Evolutionary conservation across 345 rosid species (phyloP).

Genomic region (Geranium rotundifolium): DNA sequence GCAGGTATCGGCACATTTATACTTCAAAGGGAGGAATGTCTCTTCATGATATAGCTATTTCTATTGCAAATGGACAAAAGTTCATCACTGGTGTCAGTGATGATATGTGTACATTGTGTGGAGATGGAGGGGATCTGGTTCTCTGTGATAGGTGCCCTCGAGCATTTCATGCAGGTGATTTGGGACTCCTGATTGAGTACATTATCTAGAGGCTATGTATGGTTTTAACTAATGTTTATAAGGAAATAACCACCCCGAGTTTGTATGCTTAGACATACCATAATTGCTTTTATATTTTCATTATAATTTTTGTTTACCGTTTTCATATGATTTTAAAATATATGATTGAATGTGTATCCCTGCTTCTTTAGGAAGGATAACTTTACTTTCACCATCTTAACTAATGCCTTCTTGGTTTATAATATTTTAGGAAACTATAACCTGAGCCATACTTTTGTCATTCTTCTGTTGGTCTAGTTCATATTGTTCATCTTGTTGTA

Average conservation of each 20-base stretch:
- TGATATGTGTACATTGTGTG: slow-evolving; percentile 86
- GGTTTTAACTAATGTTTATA: background rate
- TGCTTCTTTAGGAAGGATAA: background rate
- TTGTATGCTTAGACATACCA: background rate
- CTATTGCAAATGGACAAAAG: slow-evolving; percentile 71
- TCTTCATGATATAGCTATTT: slow-evolving; percentile 88
- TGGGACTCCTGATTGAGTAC: background rate
- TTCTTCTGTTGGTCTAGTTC: background rate
- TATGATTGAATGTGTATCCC: background rate
- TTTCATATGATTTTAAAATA: too few species aligned
- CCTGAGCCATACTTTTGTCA: background rate
- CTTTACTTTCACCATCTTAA: background rate
- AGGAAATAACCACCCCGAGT: background rate
- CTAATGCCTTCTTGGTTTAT: background rate
- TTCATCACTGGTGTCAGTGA: slow-evolving; percentile 59
- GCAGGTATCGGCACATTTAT: slow-evolving; percentile 88
- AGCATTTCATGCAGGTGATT: slow-evolving; percentile 73
- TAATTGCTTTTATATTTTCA: background rate
- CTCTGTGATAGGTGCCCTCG: slow-evolving; percentile 77
- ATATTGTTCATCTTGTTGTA: background rate
- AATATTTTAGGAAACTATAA: background rate
- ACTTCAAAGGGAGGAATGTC: slow-evolving; percentile 75
- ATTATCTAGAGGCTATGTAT: background rate
- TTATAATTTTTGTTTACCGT: background rate
- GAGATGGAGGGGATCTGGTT: slow-evolving; percentile 66